Evolutionary conservation across 2,329 filamentous ascomycete genomes (phyloP).

Genomic region (Clathrospora elynae): DNA sequence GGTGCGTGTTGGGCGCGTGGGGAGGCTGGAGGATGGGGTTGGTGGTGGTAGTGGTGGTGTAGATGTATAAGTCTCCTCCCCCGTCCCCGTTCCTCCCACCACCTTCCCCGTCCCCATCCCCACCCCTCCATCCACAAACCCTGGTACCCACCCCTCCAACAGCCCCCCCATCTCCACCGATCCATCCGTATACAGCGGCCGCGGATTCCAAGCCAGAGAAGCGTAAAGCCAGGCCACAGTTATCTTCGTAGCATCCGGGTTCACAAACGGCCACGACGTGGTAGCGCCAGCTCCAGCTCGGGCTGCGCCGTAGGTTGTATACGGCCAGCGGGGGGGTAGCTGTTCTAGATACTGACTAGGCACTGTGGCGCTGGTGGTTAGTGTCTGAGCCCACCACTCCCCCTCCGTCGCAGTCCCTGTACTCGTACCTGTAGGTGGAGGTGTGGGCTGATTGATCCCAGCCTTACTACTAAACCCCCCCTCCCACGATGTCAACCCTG

Average conservation of each 20-base stretch:
- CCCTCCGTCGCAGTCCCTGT: background rate
- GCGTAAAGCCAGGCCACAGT: conserved; percentile 11
- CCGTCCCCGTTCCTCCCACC: background rate
- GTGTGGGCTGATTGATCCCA: background rate
- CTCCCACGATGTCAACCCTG: too few relatives aligned
- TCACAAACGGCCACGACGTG: conserved; percentile 6
- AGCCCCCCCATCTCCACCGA: background rate
- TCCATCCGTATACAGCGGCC: conserved; percentile 4
- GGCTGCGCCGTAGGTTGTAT: conserved; percentile 9
- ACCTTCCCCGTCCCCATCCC: background rate
- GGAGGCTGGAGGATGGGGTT: background rate
- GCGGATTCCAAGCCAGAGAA: conserved; percentile 6
- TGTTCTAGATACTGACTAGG: conserved; percentile 17
- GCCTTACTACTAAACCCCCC: conserved; percentile 1
- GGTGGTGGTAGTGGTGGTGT: background rate
- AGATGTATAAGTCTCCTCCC: background rate
- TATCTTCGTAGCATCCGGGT: background rate
- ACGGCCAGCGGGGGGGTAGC: conserved; percentile 17
- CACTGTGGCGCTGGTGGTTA: conserved; percentile 6
- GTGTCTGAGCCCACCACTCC: background rate
- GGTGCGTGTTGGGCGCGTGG: background rate
- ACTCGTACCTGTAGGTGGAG: background rate
- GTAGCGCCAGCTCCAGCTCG: background rate
- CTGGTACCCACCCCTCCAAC: conserved; percentile 4
- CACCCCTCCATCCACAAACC: background rate